Base-by-base conservation (phyloP, 192 early-diverging fungal genomes). In the Umbelopsis ramanniana region DNA sequence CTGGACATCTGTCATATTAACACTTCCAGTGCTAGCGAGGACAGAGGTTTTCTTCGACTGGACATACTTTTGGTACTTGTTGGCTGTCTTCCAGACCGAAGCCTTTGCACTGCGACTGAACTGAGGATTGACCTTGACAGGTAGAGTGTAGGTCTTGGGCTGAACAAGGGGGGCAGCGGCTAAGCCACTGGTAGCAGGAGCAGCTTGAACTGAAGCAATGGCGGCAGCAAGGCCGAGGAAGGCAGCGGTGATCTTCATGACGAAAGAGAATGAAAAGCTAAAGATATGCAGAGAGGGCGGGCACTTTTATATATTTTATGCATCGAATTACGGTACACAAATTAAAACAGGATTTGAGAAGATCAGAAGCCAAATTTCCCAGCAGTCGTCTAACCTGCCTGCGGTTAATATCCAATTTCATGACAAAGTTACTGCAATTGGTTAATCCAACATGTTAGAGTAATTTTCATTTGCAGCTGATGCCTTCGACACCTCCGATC, bases 1-100 rank as follows among this genome's bases (percentile, higher is more conserved):
- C 24, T 79, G 74, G 23, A 79, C 78, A 68, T 82, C 78, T 8
- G 74, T 76, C 29, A 85, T 71, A 11, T 81, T 74, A 52, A 77
- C 67, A 33, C 50, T 67, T 66, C 70, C 70, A 75, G 24, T 67
- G 4, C 52, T 38, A 21, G 46, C 57, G 14, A 35, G n/a, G 26
- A 63, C 10, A 0, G 29, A 29, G 12, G 14, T 3, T 14, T 63
- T 29, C 17, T 63, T 22, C 4, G 57, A 29, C 19, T 63, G 26
- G 29, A 14, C 11, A 37, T 29, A 63, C 12, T 63, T 35, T 33
- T 63, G 33, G 17, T 63, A 63, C 33, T 63, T 63, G 57, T 63
- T 63, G 14, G 33, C 26, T 17, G 57, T 37, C 57, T 63, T 63
- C 29, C 26, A 63, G 29, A 63, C 57, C 15, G 57, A 63, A 37